Percentiles rank a stretch among this genome's conserved stretches.
phyloP scores from a whole-genome alignment of 306 rosid species.

The Biancaea sappan region DNA sequence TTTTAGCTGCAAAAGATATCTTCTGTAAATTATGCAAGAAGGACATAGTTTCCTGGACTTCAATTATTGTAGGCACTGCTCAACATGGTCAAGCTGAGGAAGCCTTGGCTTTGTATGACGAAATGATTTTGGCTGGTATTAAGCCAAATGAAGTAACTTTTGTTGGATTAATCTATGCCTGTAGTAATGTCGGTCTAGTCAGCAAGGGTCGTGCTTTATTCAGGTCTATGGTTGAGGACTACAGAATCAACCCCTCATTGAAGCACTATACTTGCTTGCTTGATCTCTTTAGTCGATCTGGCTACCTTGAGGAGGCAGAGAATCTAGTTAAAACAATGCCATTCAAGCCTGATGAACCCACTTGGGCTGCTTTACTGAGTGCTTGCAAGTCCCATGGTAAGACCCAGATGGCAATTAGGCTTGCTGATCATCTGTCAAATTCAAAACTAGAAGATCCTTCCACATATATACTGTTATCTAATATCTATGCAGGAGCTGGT shows the following conservation, averaged over 20 bases:
- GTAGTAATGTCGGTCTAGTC: slow-evolving; percentile 80
- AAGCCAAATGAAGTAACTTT: slow-evolving; percentile 90
- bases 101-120: slow-evolving; percentile 68
- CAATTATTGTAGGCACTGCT: slow-evolving; percentile 80
- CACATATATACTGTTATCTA: slow-evolving; percentile 67
- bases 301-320: slow-evolving; percentile 86
- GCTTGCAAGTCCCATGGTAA: slow-evolving; percentile 77
- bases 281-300: slow-evolving; percentile 87
- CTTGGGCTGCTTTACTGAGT: slow-evolving; percentile 88
- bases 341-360: slow-evolving; percentile 76
- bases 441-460: slow-evolving; percentile 72
- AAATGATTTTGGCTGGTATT: slow-evolving; percentile 62
- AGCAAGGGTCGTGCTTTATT: slow-evolving; percentile 66
- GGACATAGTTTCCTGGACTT: slow-evolving; percentile 93
- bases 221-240: slow-evolving; percentile 63
- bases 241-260: slow-evolving; percentile 68
- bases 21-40: slow-evolving; percentile 56
- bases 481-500: slow-evolving; percentile 66
- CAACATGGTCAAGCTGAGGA: slow-evolving; percentile 79
- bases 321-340: slow-evolving; percentile 62
- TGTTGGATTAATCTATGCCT: slow-evolving; percentile 85
- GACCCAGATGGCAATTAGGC: slow-evolving; percentile 61
- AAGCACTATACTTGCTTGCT: slow-evolving; percentile 88
- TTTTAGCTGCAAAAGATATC: slow-evolving; percentile 62
- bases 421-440: slow-evolving; percentile 59